Percentiles rank a stretch among this genome's conserved stretches.
These are phyloP conservation scores for Lepidium aucheri DNA, from an alignment of 345 rosid species.

Conservation along the genomic window DNA sequence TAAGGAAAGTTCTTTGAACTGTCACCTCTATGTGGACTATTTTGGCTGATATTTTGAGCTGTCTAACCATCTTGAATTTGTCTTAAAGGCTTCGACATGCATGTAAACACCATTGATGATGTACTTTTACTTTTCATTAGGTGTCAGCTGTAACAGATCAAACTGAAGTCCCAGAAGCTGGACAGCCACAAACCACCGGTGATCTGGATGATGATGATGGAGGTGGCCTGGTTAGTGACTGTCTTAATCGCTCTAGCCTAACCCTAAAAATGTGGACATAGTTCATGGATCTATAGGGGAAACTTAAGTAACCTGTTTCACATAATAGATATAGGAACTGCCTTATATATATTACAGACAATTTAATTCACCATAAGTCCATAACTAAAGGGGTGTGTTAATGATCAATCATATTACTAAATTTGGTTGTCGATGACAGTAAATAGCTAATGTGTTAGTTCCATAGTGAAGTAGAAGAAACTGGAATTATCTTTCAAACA, in stretches of 20 bases:
- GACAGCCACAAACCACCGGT: constrained; percentile 39
- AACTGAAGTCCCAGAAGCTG: constrained; percentile 52
- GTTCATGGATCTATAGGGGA: neutral
- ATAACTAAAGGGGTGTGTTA: neutral
- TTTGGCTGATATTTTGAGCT: neutral
- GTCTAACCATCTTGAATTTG: neutral
- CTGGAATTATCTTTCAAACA: neutral
- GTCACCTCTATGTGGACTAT: neutral
- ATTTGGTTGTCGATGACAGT: neutral
- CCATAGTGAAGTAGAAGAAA: neutral
- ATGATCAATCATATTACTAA: neutral
- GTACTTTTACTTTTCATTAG: constrained; percentile 28
- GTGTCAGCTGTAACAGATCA: constrained; percentile 96
- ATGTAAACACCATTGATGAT: neutral
- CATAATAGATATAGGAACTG: neutral
- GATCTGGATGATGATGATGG: constrained; percentile 99
- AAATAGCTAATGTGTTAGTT: neutral
- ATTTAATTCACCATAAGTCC: neutral
- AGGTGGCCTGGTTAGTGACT: constrained; percentile 78
- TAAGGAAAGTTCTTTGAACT: neutral
- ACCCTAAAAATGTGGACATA: neutral
- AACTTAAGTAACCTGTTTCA: neutral
- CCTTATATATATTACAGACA: neutral
- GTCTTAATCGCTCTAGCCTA: neutral
- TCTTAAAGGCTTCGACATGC: neutral